Conservation (phyloP, 2,329 filamentous ascomycete species). For the Lasiodiplodia sp. region DNA sequence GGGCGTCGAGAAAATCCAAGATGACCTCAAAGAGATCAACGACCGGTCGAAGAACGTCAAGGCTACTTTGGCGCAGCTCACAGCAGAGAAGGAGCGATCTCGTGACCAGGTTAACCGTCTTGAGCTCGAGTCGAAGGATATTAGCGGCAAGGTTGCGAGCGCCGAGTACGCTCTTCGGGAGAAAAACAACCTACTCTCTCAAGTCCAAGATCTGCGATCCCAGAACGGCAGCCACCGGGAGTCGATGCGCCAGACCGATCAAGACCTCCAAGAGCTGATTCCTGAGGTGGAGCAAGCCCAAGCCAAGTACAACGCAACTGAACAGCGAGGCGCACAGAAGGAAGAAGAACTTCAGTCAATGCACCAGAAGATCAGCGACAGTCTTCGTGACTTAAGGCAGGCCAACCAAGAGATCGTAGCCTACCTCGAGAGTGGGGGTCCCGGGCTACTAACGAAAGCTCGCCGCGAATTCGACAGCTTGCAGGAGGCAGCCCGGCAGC, state of each 20-base stretch:
- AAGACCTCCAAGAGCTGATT: conserved; percentile 74
- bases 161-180: conserved; percentile 80
- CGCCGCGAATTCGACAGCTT: conserved; percentile 72
- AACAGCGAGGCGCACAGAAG: conserved; percentile 72
- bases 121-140: conserved; percentile 79
- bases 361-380: conserved; percentile 74
- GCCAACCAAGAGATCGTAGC: conserved; percentile 79
- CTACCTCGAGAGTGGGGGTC: conserved; percentile 79
- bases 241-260: conserved; percentile 72
- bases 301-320: conserved; percentile 77
- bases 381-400: conserved; percentile 77
- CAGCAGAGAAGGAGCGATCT: conserved; percentile 73
- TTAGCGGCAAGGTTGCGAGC: conserved; percentile 74
- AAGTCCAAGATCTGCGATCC: conserved; percentile 76
- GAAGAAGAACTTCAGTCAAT: conserved; percentile 76
- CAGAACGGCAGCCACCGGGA: conserved; percentile 74
- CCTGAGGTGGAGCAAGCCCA: conserved; percentile 80
- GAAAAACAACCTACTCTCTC: conserved; percentile 72
- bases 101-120: conserved; percentile 72
- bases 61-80: conserved; percentile 69
- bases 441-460: conserved; percentile 72
- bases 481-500: conserved; percentile 68
- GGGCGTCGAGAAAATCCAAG: conserved; percentile 83
- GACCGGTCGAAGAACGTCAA: conserved; percentile 73
- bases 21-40: conserved; percentile 70